Percentiles rank a stretch among this genome's conserved stretches.
Evolutionary conservation across 106 monocot genomes (phyloP).

Genomic region (Dioscorea alata): DNA sequence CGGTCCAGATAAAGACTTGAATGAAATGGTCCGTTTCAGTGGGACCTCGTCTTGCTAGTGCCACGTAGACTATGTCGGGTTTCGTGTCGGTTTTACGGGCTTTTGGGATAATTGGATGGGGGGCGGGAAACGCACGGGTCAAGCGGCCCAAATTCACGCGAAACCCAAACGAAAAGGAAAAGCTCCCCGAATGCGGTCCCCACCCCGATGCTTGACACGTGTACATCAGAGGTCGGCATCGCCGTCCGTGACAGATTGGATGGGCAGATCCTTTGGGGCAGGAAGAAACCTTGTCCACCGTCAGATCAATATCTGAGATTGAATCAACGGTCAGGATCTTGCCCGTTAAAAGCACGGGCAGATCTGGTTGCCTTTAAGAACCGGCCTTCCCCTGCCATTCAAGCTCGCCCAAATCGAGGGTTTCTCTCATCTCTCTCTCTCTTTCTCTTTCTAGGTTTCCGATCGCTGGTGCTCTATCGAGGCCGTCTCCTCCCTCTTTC

Average conservation of each 20-base stretch:
- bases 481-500: too few species aligned
- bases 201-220: conserved; percentile 30
- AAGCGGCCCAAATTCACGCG: conserved; percentile 30
- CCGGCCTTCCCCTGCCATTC: conserved; percentile 8
- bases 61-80: too few species aligned
- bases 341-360: conserved; percentile 33
- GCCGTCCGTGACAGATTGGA: conserved; percentile 52
- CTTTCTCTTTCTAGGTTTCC: neutral
- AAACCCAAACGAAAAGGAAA: conserved; percentile 7
- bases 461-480: too few species aligned
- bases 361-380: conserved; percentile 54
- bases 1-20: too few species aligned
- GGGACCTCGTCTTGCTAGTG: too few species aligned
- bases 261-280: conserved; percentile 19
- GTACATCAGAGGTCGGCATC: neutral
- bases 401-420: conserved; percentile 14
- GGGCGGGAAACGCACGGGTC: conserved; percentile 22
- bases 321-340: conserved; percentile 13
- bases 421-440: conserved; percentile 1
- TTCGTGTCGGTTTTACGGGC: too few species aligned
- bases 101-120: neutral
- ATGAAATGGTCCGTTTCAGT: too few species aligned
- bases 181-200: neutral
- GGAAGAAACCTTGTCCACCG: neutral
- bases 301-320: conserved; percentile 17